These are phyloP conservation scores for Hypomyces rosellus DNA, from an alignment of 2,329 filamentous ascomycete species.

Conservation along the genomic window DNA sequence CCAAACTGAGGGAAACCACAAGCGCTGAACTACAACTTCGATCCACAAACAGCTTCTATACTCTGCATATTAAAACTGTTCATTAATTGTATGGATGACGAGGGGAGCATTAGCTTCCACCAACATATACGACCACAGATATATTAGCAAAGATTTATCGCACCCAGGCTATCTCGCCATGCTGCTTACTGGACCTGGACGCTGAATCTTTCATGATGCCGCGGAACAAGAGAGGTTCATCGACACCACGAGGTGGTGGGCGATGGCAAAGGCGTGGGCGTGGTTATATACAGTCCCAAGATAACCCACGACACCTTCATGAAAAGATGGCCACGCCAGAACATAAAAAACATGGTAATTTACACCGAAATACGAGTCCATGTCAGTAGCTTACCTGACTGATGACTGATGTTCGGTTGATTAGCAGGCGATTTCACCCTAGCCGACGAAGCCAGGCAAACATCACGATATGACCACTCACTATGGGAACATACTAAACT, in stretches of 20 bases:
- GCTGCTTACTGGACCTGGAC: neutral
- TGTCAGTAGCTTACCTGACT: neutral
- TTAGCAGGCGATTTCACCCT: conserved; percentile 35
- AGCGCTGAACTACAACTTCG: no score
- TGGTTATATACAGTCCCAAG: no score
- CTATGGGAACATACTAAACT: conserved; percentile 37
- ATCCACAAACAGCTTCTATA: no score
- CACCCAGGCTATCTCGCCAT: neutral
- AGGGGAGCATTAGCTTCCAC: no score
- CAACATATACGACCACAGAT: neutral
- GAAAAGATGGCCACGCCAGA: conserved; percentile 18
- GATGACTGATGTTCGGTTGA: neutral
- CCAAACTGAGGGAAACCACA: no score
- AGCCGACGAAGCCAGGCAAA: conserved; percentile 46
- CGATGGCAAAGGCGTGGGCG: neutral
- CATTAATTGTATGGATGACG: no score
- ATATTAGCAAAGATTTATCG: neutral
- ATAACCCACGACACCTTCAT: no score
- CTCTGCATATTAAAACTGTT: no score
- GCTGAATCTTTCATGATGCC: conserved; percentile 13
- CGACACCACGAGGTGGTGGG: conserved; percentile 15
- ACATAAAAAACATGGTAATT: neutral
- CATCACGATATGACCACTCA: conserved; percentile 37
- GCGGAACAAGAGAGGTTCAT: conserved; percentile 20
- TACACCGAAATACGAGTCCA: neutral